Evolutionary conservation across 768 basidiomycete genomes (phyloP).

Genomic region (Flagelloscypha sp.): DNA sequence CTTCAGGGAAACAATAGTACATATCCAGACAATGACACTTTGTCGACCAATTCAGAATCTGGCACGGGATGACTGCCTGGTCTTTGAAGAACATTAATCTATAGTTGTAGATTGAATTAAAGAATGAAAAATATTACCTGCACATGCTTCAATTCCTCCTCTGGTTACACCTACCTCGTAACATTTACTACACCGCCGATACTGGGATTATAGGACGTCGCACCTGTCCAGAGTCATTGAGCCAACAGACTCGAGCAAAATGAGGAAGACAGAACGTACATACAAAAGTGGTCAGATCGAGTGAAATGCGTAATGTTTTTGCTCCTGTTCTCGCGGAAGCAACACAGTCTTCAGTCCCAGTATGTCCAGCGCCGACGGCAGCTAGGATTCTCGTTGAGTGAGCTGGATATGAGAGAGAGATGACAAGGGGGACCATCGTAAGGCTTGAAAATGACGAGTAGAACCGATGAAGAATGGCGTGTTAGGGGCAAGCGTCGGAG

Average conservation of each 20-base stretch:
- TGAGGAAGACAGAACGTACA: too few relatives aligned
- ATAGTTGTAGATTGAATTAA: neutral
- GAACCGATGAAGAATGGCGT: too few relatives aligned
- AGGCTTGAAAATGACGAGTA: too few relatives aligned
- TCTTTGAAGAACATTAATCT: constrained; percentile 33
- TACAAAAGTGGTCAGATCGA: constrained; percentile 73
- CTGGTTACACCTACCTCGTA: constrained; percentile 86
- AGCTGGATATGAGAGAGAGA: too few relatives aligned
- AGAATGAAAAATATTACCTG: constrained; percentile 45
- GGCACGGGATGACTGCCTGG: constrained; percentile 83
- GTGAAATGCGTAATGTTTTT: constrained; percentile 72
- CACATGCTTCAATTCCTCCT: constrained; percentile 75
- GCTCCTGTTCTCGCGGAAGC: constrained; percentile 81
- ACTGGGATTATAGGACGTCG: constrained; percentile 85
- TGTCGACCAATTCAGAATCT: constrained; percentile 78
- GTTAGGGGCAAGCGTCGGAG: too few relatives aligned
- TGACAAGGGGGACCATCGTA: too few relatives aligned
- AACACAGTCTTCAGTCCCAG: constrained; percentile 87
- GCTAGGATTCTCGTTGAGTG: too few relatives aligned
- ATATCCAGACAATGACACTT: constrained; percentile 84
- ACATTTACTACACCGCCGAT: constrained; percentile 92
- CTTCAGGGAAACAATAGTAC: constrained; percentile 14
- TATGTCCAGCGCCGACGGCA: constrained; percentile 89
- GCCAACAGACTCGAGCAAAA: too few relatives aligned
- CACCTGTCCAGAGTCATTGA: too few relatives aligned